Evolutionary conservation across 2,329 filamentous ascomycete genomes (phyloP), one percentile per base, ranked within the genome.

Genomic region (Alternaria ventricosa): DNA sequence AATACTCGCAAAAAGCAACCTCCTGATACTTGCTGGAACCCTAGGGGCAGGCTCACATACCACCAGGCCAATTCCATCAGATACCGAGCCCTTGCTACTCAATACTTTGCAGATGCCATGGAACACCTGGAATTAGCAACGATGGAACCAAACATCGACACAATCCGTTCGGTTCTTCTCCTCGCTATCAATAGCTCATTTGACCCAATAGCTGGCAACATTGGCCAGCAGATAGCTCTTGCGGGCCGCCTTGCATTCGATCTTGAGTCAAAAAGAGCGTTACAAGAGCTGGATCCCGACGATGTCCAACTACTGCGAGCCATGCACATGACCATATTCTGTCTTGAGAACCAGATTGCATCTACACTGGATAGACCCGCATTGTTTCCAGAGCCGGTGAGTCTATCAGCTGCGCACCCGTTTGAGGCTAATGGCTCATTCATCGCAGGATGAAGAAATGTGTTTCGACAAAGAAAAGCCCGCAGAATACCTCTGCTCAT

Each of bases 261-360:
- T 23, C 67, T 79, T 1, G 73, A 78, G 57, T 69, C 70, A 2
- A 74, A 71, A 55, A 60, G 68, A 4, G 71, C 76, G 15, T 23
- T 67, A 44, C 74, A 76, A 23, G 76, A 75, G n/a, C 57, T 73
- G 20, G 64, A 62, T 8, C 63, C 69, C 10, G 66, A 65, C 6
- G 72, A 78, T 10, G 45, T 64, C 2, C 61, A 67, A 18, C 63
- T 74, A 59, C 63, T 79, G 13, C 67, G 65, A 8, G 72, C 72
- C 18, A 78, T 79, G 74, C 75, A 79, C 22, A 74, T 72, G 63
- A 75, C 77, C 22, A 78, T 80, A 13, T 79, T 77, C 55, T 73
- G 72, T 49, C 66, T 79, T 3, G 78, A 79, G 36, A 79, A 79
- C 49, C 75, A 78, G 49, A 66, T 79, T 41, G 76, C 77, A 1